Evolutionary conservation across 1,284 basidiomycete genomes (phyloP).

Genomic region (Volvariella volvacea): DNA sequence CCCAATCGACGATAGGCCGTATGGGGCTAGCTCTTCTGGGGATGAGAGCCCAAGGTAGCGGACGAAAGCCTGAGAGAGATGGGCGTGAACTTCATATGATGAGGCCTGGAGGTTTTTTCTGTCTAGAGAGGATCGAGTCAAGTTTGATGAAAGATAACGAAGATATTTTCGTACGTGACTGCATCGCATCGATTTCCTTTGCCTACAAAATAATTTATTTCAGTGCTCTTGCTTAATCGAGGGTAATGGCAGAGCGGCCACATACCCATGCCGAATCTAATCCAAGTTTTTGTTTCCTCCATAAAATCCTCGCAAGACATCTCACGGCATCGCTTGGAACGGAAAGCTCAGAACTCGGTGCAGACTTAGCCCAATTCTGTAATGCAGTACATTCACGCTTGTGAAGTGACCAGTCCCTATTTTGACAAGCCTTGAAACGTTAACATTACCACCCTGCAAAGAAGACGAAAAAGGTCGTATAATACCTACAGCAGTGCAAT

Average conservation of each 20-base stretch:
- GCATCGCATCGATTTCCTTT: slow-evolving; percentile 59
- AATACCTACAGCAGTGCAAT: slow-evolving; percentile 62
- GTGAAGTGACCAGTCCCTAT: slow-evolving; percentile 69
- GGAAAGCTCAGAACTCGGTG: slow-evolving; percentile 38
- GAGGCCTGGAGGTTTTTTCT: slow-evolving; percentile 41
- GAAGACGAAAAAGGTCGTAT: not conserved
- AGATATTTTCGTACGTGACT: slow-evolving; percentile 56
- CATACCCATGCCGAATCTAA: slow-evolving; percentile 55
- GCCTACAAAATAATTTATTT: slow-evolving; percentile 35
- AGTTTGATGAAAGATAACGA: not conserved
- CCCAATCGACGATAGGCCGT: slow-evolving; percentile 46
- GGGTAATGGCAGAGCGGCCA: slow-evolving; percentile 6
- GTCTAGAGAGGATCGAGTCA: slow-evolving; percentile 26
- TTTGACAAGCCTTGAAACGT: slow-evolving; percentile 62
- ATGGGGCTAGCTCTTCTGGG: slow-evolving; percentile 49
- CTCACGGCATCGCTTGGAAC: slow-evolving; percentile 71
- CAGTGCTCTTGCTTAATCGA: not conserved
- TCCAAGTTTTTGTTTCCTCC: slow-evolving; percentile 54
- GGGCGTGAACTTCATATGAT: slow-evolving; percentile 50
- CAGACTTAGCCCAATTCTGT: slow-evolving; percentile 43
- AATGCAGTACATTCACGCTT: slow-evolving; percentile 73
- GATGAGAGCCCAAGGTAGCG: slow-evolving; percentile 56
- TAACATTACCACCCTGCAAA: slow-evolving; percentile 4
- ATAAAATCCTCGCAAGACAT: slow-evolving; percentile 70
- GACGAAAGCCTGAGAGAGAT: slow-evolving; percentile 65